Conservation (phyloP, 192 early-diverging fungal species). For the Backusella sp. region DNA sequence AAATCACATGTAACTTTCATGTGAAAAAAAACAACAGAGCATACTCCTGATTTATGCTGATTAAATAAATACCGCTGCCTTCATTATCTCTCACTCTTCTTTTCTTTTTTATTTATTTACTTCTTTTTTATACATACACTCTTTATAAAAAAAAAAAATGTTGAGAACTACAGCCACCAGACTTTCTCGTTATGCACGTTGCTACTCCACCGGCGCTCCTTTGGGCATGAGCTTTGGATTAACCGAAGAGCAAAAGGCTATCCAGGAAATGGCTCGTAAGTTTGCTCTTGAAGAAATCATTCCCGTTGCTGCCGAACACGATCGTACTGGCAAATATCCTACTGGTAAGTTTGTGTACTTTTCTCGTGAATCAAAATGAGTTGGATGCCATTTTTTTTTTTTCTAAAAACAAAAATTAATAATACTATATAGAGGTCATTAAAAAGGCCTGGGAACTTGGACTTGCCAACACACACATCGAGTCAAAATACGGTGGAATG, state of each 20-base stretch:
- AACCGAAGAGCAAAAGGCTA: constrained; percentile 77
- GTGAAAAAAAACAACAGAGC: not conserved
- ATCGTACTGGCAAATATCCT: constrained; percentile 93
- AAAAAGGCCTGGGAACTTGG: constrained; percentile 93
- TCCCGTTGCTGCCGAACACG: constrained; percentile 90
- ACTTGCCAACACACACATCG: constrained; percentile 89
- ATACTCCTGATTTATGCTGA: not conserved
- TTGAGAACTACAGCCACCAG: constrained; percentile 2
- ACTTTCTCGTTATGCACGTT: not conserved
- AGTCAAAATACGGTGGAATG: constrained; percentile 80
- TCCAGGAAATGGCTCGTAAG: constrained; percentile 88
- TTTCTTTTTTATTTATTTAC: not conserved
- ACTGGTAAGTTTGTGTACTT: constrained; percentile 20
- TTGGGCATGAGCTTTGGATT: constrained; percentile 60
- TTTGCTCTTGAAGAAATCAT: constrained; percentile 88
- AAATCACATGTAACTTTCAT: not conserved
- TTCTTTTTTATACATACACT: not conserved
- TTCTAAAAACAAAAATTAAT: not conserved
- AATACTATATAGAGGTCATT: constrained; percentile 60
- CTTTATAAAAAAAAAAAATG: not conserved
- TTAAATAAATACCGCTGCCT: not conserved
- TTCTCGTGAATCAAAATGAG: not conserved
- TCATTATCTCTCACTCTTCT: not conserved
- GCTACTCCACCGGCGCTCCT: constrained; percentile 10
- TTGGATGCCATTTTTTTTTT: not conserved